Evolutionary conservation across 345 rosid genomes (phyloP).

Genomic region (Orychophragmus violaceus): DNA sequence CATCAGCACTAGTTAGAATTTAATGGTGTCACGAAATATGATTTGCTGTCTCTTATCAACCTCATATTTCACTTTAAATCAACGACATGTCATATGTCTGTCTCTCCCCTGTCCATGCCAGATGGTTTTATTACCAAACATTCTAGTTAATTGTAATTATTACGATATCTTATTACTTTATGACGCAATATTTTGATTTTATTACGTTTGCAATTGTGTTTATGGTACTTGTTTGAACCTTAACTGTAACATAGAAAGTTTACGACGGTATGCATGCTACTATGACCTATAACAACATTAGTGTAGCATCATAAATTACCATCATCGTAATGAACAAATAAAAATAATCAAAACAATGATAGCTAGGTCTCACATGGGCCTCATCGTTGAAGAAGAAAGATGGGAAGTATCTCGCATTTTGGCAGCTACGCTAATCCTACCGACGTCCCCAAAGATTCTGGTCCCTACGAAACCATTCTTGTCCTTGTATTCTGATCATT

Average conservation of each 20-base stretch:
- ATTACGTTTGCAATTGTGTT: background rate
- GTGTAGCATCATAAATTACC: background rate
- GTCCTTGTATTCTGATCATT: background rate
- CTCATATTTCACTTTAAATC: background rate
- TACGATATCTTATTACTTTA: background rate
- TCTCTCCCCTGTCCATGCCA: conserved; percentile 15
- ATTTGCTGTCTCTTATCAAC: conserved; percentile 21
- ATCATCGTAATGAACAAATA: conserved; percentile 8
- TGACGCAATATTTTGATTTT: background rate
- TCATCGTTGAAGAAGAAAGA: background rate
- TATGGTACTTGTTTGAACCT: background rate
- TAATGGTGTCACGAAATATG: background rate
- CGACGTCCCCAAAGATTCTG: conserved; percentile 22
- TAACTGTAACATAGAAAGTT: background rate
- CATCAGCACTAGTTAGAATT: conserved; percentile 23
- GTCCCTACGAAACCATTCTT: conserved; percentile 11
- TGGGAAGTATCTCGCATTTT: conserved; percentile 17
- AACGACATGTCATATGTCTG: background rate
- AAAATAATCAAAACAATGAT: background rate
- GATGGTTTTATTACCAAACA: background rate
- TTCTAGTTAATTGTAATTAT: background rate
- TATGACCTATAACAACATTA: background rate
- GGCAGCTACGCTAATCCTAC: conserved; percentile 18
- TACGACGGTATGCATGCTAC: background rate
- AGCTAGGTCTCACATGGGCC: background rate